These are phyloP conservation scores for Epichloe gansuensis DNA, from an alignment of 2,329 filamentous ascomycete genomes.

Conservation along the genomic window DNA sequence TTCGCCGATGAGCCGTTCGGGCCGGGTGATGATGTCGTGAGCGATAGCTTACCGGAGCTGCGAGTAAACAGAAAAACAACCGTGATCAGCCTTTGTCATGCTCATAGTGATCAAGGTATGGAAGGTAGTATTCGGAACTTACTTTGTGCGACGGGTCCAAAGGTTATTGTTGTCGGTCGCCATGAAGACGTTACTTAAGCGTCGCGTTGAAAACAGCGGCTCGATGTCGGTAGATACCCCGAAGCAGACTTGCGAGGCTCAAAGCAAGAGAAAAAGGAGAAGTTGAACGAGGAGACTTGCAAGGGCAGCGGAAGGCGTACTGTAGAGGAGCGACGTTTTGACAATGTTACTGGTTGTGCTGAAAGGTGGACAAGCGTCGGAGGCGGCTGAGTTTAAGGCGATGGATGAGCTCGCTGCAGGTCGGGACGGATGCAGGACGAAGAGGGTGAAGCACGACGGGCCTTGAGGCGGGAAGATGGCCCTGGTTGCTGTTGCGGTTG, in stretches of 20 bases:
- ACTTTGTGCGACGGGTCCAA: constrained; percentile 81
- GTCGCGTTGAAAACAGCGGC: constrained; percentile 8
- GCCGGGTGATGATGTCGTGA: constrained; percentile 58
- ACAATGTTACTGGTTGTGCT: background rate
- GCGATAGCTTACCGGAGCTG: constrained; percentile 80
- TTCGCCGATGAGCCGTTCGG: constrained; percentile 36
- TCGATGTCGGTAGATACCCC: constrained; percentile 12
- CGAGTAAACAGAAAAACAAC: background rate
- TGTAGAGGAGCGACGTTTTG: background rate
- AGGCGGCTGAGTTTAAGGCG: background rate
- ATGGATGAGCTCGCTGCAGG: background rate
- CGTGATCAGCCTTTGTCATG: background rate
- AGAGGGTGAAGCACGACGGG: background rate
- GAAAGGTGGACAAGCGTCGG: background rate
- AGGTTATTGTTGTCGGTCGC: constrained; percentile 30
- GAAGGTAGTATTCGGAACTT: constrained; percentile 22
- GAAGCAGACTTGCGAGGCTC: constrained; percentile 11
- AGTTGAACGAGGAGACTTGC: background rate
- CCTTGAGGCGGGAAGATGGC: background rate
- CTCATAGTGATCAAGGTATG: background rate
- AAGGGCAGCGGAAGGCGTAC: background rate
- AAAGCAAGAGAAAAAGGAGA: constrained; percentile 1
- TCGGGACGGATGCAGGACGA: background rate
- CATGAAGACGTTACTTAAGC: constrained; percentile 32
- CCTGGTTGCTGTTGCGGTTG: background rate